phyloP scores from a whole-genome alignment of 2,329 filamentous ascomycete genomes.

The Pseudocercospora ulei region DNA sequence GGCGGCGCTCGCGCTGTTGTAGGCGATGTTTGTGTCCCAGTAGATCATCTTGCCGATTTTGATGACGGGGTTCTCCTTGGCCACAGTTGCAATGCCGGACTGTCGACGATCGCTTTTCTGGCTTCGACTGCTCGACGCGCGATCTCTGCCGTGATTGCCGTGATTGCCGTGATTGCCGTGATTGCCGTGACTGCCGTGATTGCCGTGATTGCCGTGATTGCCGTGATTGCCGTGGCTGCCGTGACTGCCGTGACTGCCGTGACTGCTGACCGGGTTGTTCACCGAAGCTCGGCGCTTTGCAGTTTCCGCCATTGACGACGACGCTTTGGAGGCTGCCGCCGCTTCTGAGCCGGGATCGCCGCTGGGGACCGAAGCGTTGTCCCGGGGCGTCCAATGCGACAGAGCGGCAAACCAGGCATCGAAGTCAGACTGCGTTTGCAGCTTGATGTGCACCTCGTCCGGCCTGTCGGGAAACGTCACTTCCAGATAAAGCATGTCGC shows the following conservation, averaged over 20 bases:
- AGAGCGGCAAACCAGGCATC: slow-evolving; percentile 73
- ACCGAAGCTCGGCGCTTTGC: slow-evolving; percentile 22
- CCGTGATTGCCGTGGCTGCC: no score
- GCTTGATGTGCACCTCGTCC: slow-evolving; percentile 56
- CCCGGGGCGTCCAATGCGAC: slow-evolving; percentile 59
- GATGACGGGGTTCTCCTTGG: slow-evolving; percentile 73
- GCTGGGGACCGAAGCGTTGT: slow-evolving; percentile 20
- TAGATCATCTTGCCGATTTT: slow-evolving; percentile 64
- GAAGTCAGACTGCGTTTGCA: slow-evolving; percentile 55
- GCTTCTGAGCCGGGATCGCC: slow-evolving; percentile 19
- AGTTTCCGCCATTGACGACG: slow-evolving; percentile 16
- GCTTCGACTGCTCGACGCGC: slow-evolving; percentile 26
- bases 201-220: no score
- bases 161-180: no score
- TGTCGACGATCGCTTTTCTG: slow-evolving; percentile 37
- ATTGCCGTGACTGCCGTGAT: no score
- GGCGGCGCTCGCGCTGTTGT: slow-evolving; percentile 38
- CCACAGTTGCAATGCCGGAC: slow-evolving; percentile 41
- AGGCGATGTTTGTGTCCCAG: slow-evolving; percentile 62
- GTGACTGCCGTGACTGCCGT: no score
- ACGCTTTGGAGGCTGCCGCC: slow-evolving; percentile 16
- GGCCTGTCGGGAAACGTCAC: slow-evolving; percentile 47
- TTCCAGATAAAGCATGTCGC: slow-evolving; percentile 44
- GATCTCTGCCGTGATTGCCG: slow-evolving; percentile 24
- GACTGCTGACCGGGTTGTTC: slow-evolving; percentile 18